Percentiles rank a stretch among this genome's conserved stretches.
Evolutionary conservation across 495 filamentous ascomycete genomes (phyloP).

Genomic region (Hapsidospora chrysogenum): DNA sequence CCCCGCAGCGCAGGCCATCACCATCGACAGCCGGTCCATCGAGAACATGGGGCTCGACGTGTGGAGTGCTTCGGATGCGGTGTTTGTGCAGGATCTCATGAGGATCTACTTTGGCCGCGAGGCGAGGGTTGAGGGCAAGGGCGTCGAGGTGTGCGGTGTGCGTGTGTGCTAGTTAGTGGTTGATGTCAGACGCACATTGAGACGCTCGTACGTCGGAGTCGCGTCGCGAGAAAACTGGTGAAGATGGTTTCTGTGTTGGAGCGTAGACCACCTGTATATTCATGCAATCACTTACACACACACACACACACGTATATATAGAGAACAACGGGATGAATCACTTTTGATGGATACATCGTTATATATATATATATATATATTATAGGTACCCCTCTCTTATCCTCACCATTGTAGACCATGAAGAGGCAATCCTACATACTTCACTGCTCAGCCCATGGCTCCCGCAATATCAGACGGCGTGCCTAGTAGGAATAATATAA

Average conservation of each 20-base stretch:
- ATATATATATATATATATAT: not conserved
- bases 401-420: no score
- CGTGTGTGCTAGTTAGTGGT: conserved; percentile 51
- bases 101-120: conserved; percentile 53
- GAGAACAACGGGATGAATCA: not conserved
- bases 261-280: no score
- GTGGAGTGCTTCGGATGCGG: conserved; percentile 64
- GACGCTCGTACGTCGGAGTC: no score
- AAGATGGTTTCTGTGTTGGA: no score
- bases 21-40: conserved; percentile 53
- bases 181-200: no score
- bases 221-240: no score
- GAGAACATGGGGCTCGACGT: conserved; percentile 68
- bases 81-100: conserved; percentile 53
- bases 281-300: not conserved
- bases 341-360: not conserved
- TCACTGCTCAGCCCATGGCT: no score
- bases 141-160: conserved; percentile 68
- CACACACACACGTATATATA: not conserved
- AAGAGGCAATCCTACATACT: no score
- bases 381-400: not conserved
- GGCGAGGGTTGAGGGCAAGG: conserved; percentile 52
- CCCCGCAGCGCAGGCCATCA: conserved; percentile 24
- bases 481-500: not conserved
- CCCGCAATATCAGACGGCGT: no score